Conservation (phyloP, 495 filamentous ascomycete genomes). For the Daldinia loculata region DNA sequence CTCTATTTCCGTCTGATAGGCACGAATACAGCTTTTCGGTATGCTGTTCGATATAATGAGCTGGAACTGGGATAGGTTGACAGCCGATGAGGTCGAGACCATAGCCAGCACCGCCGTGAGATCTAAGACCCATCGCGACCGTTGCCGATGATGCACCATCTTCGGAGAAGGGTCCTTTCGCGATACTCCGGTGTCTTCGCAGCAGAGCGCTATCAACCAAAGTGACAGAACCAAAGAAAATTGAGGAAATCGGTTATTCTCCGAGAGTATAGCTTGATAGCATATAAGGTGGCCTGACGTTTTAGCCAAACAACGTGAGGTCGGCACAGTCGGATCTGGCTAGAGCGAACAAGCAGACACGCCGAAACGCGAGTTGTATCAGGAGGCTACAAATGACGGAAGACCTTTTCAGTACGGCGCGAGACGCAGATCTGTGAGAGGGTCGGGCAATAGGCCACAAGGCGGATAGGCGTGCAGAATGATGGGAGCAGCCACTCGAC, state of each 20-base stretch:
- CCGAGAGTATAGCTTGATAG: slow-evolving; percentile 3
- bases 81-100: slow-evolving; percentile 49
- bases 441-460: slow-evolving; percentile 19
- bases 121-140: slow-evolving; percentile 35
- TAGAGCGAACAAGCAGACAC: slow-evolving; percentile 18
- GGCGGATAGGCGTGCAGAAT: slow-evolving; percentile 16
- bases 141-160: slow-evolving; percentile 36
- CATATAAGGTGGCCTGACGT: slow-evolving; percentile 12
- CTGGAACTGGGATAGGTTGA: slow-evolving; percentile 52
- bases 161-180: slow-evolving; percentile 16
- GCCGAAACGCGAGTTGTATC: slow-evolving; percentile 41
- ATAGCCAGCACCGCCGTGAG: slow-evolving; percentile 42
- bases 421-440: slow-evolving; percentile 27
- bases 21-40: slow-evolving; percentile 49
- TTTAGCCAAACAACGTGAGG: slow-evolving; percentile 1
- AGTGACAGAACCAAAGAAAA: not conserved
- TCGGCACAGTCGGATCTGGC: slow-evolving; percentile 14
- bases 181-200: not conserved
- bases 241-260: slow-evolving; percentile 1
- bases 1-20: slow-evolving; percentile 49
- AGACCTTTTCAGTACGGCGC: slow-evolving; percentile 12
- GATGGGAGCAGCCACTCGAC: slow-evolving; percentile 6
- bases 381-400: slow-evolving; percentile 28
- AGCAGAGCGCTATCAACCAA: not conserved
- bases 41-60: slow-evolving; percentile 49